phyloP scores from a whole-genome alignment of 768 basidiomycete species.

The Suillus fuscotomentosus region DNA sequence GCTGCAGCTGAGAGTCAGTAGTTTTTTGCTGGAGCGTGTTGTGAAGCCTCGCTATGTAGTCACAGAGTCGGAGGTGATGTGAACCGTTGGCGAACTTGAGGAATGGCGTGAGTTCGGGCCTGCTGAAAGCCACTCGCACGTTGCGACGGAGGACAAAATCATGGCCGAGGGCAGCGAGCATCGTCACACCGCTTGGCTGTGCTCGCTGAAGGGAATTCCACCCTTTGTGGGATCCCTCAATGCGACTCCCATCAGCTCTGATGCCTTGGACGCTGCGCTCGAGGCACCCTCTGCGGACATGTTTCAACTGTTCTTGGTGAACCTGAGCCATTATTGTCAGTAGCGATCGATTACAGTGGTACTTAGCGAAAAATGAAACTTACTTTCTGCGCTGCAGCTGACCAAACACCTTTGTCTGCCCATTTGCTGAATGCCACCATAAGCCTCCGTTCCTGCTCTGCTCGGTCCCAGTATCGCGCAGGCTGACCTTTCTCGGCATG shows the following conservation, averaged over 20 bases:
- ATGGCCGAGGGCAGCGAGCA: slow-evolving; percentile 14
- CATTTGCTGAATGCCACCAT: not conserved
- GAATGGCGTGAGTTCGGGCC: slow-evolving; percentile 3
- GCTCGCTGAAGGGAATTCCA: slow-evolving; percentile 24
- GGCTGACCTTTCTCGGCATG: no score
- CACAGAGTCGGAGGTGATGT: slow-evolving; percentile 23
- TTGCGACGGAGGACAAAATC: slow-evolving; percentile 25
- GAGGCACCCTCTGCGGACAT: slow-evolving; percentile 29
- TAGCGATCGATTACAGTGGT: not conserved
- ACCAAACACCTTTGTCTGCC: not conserved
- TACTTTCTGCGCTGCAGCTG: not conserved
- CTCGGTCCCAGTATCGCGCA: no score
- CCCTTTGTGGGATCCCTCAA: slow-evolving; percentile 28
- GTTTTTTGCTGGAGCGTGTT: slow-evolving; percentile 4
- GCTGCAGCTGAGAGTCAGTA: not conserved
- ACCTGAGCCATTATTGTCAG: slow-evolving; percentile 11
- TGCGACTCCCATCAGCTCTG: slow-evolving; percentile 23
- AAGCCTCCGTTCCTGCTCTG: no score
- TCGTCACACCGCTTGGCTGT: slow-evolving; percentile 21
- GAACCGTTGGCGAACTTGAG: slow-evolving; percentile 16
- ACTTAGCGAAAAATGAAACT: not conserved
- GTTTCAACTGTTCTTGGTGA: slow-evolving; percentile 25
- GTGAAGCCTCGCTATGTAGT: slow-evolving; percentile 15
- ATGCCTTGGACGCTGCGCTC: slow-evolving; percentile 18
- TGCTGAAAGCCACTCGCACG: slow-evolving; percentile 9